Evolutionary conservation across 148 eudicot genomes (phyloP), one percentile per base, ranked within the genome.

Genomic region (Polygonum aviculare): DNA sequence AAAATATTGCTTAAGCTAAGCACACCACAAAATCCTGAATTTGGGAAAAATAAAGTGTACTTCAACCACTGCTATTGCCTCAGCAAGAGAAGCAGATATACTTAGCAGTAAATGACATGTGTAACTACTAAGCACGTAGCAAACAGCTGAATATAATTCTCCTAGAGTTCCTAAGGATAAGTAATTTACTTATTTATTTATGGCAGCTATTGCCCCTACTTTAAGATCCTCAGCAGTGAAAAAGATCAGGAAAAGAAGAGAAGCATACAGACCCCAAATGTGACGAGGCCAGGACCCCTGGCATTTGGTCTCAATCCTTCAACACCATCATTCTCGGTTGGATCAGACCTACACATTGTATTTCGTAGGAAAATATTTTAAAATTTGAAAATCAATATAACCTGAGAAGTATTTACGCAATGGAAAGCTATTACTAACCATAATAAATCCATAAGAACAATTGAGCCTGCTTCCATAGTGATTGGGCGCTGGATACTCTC

Each of bases 291-390:
- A 67, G 99, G 99, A 70, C 99, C 99, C 84, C 99, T 93, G 49
- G 99, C 97, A 85, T 95, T 95, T 76, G 99, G 99, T 71, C 99
- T 86, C 83, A 95, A 81, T 78, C 99, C 99, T 87, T 95, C 99
- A 72, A 95, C 99, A 69, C 99, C 93, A 78, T 95, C 99, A 81
- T 95, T 95, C 86, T 95, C 99, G n/a, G 99, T 95, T 76, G 99
- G 99, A 84, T 95, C 99, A 76, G 99, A 95, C 99, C 99, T 95
- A 79, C 78, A 78, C 52, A 59, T 76, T 67, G n/a, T 12, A 67
- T 67, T 67, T 14, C 44, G 8, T 57, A 33, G 22, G 12, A 36
- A 67, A 35, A 26, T 26, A 26, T n/a, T 67, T 36, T 5, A 7
- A 67, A 31, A 67, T 36, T 21, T 67, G 72, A 67, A 59, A 26